Evolutionary conservation across 208 protist genomes (phyloP).

Genomic region (Wallacemonas sp.): DNA sequence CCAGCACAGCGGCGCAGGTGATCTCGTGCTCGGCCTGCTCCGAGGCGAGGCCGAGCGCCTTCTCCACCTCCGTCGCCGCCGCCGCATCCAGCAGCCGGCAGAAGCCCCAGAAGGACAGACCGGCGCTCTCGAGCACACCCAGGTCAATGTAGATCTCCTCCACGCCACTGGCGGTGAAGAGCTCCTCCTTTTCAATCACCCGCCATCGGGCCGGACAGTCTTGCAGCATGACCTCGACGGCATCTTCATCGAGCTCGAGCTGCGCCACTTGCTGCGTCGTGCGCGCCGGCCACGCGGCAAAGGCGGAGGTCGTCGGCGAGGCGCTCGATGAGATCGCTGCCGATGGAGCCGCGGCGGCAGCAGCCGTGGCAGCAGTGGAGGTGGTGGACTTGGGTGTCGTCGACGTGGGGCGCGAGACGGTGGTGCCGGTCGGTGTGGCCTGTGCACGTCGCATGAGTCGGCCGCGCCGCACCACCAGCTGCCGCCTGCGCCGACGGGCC

Average conservation of each 20-base stretch:
- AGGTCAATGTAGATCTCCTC: constrained; percentile 68
- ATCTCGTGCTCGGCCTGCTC: constrained; percentile 43
- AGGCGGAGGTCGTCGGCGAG: not conserved
- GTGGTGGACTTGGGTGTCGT: no score
- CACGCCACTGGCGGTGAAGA: constrained; percentile 42
- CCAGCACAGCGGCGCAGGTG: constrained; percentile 42
- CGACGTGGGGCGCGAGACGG: no score
- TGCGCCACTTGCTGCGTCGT: constrained; percentile 1
- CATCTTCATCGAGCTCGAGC: constrained; percentile 18
- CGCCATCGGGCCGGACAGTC: not conserved
- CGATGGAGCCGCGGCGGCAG: no score
- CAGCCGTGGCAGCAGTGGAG: no score
- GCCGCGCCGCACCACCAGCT: constrained; percentile 11
- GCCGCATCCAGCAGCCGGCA: constrained; percentile 49
- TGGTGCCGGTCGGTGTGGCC: not conserved
- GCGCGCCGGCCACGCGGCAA: not conserved
- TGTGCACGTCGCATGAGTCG: constrained; percentile 9
- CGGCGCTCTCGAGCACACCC: constrained; percentile 51
- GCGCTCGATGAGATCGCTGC: not conserved
- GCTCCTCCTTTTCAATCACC: constrained; percentile 11
- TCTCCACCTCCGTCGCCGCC: constrained; percentile 43
- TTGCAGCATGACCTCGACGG: constrained; percentile 32
- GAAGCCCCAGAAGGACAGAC: constrained; percentile 65
- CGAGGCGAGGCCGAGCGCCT: constrained; percentile 36
- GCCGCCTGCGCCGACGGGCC: constrained; percentile 24